A percentile compares a stretch with the other conserved stretches of the same genome.
These are phyloP conservation scores for Peronosclerospora sorghi DNA, from an alignment of 352 stramenopile genomes.

Conservation along the genomic window DNA sequence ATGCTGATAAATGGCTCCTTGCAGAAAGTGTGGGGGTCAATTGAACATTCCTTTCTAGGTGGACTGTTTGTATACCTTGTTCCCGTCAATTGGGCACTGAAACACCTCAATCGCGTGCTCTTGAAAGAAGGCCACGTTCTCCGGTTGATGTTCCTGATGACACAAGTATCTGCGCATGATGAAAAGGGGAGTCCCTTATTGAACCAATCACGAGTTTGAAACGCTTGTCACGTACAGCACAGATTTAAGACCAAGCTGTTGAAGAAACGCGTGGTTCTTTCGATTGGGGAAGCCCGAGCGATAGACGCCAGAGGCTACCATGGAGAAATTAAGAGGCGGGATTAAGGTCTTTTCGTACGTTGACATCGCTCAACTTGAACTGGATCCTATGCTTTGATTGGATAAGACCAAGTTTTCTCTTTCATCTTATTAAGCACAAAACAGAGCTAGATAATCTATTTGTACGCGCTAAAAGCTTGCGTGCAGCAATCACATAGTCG, in stretches of 20 bases:
- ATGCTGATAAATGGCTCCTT: conserved; percentile 86
- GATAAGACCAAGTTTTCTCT: conserved; percentile 2
- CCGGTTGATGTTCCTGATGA: conserved; percentile 72
- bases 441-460: no score
- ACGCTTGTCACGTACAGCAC: conserved; percentile 50
- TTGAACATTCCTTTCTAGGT: no score
- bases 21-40: neutral
- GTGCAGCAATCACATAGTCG: conserved; percentile 81
- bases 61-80: conserved; percentile 33
- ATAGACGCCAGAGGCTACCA: conserved; percentile 83
- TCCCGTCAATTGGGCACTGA: conserved; percentile 80
- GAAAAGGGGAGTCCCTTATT: neutral
- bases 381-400: conserved; percentile 7
- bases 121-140: conserved; percentile 79
- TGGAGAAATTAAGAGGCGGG: conserved; percentile 84
- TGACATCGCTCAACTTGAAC: conserved; percentile 28
- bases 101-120: conserved; percentile 73
- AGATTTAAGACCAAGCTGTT: conserved; percentile 77
- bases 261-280: conserved; percentile 83
- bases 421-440: neutral
- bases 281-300: conserved; percentile 79
- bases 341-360: conserved; percentile 84
- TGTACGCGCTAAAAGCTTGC: conserved; percentile 10
- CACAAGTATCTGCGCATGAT: conserved; percentile 54
- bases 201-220: neutral